These are phyloP conservation scores for Strobilomyces echinocephalus DNA, from an alignment of 768 basidiomycete genomes.

Conservation along the genomic window DNA sequence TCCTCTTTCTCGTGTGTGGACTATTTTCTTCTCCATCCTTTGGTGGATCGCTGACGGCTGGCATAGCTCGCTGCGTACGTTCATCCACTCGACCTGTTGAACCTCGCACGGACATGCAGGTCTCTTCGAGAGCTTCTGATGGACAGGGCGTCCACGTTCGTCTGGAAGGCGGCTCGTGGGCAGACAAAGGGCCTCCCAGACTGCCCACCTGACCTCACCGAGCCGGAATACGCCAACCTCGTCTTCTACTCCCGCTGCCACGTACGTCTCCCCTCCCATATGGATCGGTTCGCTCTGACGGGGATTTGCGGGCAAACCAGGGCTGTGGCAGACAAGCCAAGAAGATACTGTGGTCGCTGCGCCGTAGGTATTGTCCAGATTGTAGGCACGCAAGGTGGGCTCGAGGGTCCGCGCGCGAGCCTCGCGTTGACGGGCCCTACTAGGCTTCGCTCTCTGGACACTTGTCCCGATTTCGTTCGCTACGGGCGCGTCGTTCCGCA, in stretches of 20 bases:
- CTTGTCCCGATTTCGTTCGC: neutral
- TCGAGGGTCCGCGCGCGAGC: neutral
- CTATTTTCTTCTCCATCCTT: neutral
- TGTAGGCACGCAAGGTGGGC: constrained; percentile 3
- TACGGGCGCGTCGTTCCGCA: neutral
- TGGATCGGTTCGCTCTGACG: too few species aligned
- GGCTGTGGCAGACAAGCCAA: neutral
- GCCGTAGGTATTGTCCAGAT: constrained; percentile 3
- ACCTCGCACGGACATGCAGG: constrained; percentile 2
- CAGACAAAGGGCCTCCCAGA: constrained; percentile 36
- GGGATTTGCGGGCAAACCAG: neutral
- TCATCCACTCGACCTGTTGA: constrained; percentile 1
- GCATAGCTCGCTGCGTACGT: neutral
- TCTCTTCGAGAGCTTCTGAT: constrained; percentile 25
- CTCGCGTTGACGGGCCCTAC: neutral
- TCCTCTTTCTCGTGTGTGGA: neutral
- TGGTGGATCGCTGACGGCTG: neutral
- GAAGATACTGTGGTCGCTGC: neutral
- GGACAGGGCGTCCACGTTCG: constrained; percentile 23
- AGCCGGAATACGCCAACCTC: constrained; percentile 27
- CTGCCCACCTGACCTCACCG: constrained; percentile 17
- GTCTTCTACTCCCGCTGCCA: neutral
- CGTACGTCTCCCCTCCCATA: neutral
- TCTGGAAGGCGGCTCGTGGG: constrained; percentile 25
- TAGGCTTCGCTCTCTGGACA: neutral